Percentiles rank a stretch among this genome's conserved stretches.
Conservation (phyloP, 2,329 filamentous ascomycete genomes). For the Calcarisporium arbuscula region DNA sequence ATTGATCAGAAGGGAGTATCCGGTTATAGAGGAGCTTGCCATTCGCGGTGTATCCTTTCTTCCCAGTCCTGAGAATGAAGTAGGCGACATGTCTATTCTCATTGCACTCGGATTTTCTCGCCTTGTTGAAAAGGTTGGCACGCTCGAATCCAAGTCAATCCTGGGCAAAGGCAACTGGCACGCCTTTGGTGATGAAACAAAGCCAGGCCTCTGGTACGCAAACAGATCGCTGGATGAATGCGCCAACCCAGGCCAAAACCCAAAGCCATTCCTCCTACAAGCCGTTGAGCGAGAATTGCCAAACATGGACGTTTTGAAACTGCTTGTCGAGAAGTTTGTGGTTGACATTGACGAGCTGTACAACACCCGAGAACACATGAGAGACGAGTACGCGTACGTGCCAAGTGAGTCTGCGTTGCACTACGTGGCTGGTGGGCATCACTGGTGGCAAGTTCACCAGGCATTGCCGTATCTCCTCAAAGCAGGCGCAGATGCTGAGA, state of each 20-base stretch:
- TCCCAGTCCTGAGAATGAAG: neutral
- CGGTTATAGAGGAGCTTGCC: constrained; percentile 14
- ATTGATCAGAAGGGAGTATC: constrained; percentile 14
- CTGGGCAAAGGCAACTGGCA: constrained; percentile 13
- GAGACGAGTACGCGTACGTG: neutral
- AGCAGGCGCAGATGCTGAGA: constrained; percentile 10
- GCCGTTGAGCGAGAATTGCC: constrained; percentile 24
- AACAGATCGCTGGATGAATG: neutral
- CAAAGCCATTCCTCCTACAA: constrained; percentile 15
- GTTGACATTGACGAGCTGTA: constrained; percentile 23
- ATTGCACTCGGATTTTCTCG: constrained; percentile 11
- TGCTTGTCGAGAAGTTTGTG: constrained; percentile 25
- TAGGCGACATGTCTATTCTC: constrained; percentile 6
- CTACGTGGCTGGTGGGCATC: constrained; percentile 5
- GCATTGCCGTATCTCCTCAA: constrained; percentile 16
- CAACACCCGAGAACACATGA: neutral
- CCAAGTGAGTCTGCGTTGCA: constrained; percentile 10
- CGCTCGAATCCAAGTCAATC: constrained; percentile 6
- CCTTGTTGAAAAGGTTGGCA: constrained; percentile 14
- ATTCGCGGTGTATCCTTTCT: constrained; percentile 11
- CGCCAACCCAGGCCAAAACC: neutral
- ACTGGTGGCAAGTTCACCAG: constrained; percentile 18
- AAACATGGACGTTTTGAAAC: constrained; percentile 26
- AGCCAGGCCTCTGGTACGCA: constrained; percentile 13
- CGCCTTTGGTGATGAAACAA: constrained; percentile 10